Percentiles rank a stretch among this genome's conserved stretches.
Evolutionary conservation across 257 asterid species (phyloP).

Genomic region (Solanum tarijense): DNA sequence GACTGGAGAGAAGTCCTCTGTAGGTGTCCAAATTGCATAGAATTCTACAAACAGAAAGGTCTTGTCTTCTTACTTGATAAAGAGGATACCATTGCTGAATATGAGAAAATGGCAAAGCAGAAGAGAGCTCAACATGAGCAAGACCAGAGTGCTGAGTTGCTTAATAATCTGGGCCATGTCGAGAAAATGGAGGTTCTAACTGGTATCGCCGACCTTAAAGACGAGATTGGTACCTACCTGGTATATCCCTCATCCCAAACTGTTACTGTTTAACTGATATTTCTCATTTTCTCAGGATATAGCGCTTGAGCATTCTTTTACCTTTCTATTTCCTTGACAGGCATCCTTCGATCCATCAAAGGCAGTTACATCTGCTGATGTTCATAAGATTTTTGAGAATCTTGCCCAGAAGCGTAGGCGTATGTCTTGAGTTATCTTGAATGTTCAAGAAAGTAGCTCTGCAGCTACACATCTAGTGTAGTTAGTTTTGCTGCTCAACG

Average conservation of each 20-base stretch:
- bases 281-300: background rate
- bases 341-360: conserved; percentile 51
- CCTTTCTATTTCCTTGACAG: conserved; percentile 18
- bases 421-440: conserved; percentile 12
- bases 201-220: conserved; percentile 85
- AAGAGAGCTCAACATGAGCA: conserved; percentile 66
- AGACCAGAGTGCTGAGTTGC: conserved; percentile 64
- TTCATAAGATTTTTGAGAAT: conserved; percentile 65
- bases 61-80: conserved; percentile 59
- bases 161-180: conserved; percentile 67
- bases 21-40: conserved; percentile 51
- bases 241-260: conserved; percentile 24
- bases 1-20: conserved; percentile 80
- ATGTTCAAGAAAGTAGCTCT: background rate
- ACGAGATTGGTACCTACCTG: conserved; percentile 57
- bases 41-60: conserved; percentile 47
- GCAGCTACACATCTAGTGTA: background rate
- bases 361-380: conserved; percentile 55
- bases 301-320: background rate
- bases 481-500: background rate
- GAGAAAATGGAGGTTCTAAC: conserved; percentile 74
- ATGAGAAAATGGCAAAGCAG: conserved; percentile 72
- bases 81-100: conserved; percentile 91
- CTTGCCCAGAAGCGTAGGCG: conserved; percentile 69
- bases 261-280: background rate